A percentile compares a stretch with the other conserved stretches of the same genome.
Evolutionary conservation across 2,329 filamentous ascomycete species (phyloP).

Genomic region (Colletotrichum spaethianum): DNA sequence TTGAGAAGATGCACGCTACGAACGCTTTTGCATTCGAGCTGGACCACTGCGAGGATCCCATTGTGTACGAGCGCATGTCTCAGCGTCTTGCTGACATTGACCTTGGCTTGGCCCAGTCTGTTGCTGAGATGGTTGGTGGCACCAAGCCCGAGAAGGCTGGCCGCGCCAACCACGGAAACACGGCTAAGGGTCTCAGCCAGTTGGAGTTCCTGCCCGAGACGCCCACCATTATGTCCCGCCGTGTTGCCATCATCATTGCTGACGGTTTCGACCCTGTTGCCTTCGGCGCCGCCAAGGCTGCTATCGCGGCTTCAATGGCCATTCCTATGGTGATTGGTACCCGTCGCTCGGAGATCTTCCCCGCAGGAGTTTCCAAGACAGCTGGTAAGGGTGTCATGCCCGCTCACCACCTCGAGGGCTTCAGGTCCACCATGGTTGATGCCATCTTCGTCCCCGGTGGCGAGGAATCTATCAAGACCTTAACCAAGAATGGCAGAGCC

Average conservation of each 20-base stretch:
- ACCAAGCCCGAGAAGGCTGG: slow-evolving; percentile 67
- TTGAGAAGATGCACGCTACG: slow-evolving; percentile 76
- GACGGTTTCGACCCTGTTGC: slow-evolving; percentile 81
- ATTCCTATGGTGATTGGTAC: slow-evolving; percentile 81
- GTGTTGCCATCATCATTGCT: slow-evolving; percentile 81
- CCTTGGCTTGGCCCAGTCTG: slow-evolving; percentile 75
- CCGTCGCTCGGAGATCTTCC: slow-evolving; percentile 75
- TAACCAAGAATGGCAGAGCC: slow-evolving; percentile 79
- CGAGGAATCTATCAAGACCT: slow-evolving; percentile 70
- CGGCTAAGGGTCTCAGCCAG: slow-evolving; percentile 77
- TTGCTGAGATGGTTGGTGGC: slow-evolving; percentile 79
- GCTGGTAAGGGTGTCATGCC: slow-evolving; percentile 71
- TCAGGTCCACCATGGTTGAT: slow-evolving; percentile 86
- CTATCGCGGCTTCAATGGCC: slow-evolving; percentile 73
- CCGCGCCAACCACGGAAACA: slow-evolving; percentile 76
- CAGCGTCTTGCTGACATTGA: slow-evolving; percentile 81
- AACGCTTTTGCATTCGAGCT: slow-evolving; percentile 78
- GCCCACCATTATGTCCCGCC: slow-evolving; percentile 79
- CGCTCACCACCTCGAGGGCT: slow-evolving; percentile 85
- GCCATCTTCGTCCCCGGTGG: slow-evolving; percentile 84
- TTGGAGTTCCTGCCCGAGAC: slow-evolving; percentile 74
- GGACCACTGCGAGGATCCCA: slow-evolving; percentile 84
- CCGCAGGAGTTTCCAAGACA: slow-evolving; percentile 69
- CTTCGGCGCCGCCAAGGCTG: slow-evolving; percentile 76
- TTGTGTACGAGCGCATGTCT: slow-evolving; percentile 81